Evolutionary conservation across 805 yeast genomes (phyloP), one percentile per base, ranked within the genome.

Genomic region (Candida succiphila): DNA sequence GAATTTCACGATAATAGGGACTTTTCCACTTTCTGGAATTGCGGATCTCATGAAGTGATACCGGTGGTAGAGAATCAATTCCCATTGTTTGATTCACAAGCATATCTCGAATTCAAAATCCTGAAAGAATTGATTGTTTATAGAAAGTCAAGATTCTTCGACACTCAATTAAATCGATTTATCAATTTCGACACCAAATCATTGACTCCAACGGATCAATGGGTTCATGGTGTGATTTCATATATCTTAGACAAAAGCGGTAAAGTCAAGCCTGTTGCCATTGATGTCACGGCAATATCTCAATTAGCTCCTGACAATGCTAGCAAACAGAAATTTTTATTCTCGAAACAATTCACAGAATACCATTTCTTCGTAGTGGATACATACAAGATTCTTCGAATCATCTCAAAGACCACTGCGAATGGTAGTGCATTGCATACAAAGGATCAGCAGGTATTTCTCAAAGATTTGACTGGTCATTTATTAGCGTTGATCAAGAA

Each of bases 1-100:
- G 37, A 36, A 10, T 35, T 60, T 7, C 46, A 43, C 17, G 89
- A 83, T 48, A 78, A 78, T 42, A 63, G 89, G 35, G 92, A 83
- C 45, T 52, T 59, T 35, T 57, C 52, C 5, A 66, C 72, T 7
- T 45, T 76, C 31, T 75, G 76, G 72, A 68, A 70, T 34, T 55
- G 67, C 44, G 75, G 70, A 12, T 49, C 56, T 23, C 58, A 57
- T 28, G 57, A 57, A 26, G 48, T 39, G n/a, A 36, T 44, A 2
- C 33, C 36, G 2, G 30, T 43, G 3, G 47, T 55, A 13, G 41
- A 39, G 2, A 14, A 42, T 2, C 38, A 36, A 10, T 44, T 41
- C 22, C 36, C 51, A 30, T 25, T 18, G 3, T 20, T 44, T 28
- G 51, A 57, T 14, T 58, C 56, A 3, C 51, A 58, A n/a, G 41